phyloP scores from a whole-genome alignment of 176 grass and related monocot species.

The Carex parvula region DNA sequence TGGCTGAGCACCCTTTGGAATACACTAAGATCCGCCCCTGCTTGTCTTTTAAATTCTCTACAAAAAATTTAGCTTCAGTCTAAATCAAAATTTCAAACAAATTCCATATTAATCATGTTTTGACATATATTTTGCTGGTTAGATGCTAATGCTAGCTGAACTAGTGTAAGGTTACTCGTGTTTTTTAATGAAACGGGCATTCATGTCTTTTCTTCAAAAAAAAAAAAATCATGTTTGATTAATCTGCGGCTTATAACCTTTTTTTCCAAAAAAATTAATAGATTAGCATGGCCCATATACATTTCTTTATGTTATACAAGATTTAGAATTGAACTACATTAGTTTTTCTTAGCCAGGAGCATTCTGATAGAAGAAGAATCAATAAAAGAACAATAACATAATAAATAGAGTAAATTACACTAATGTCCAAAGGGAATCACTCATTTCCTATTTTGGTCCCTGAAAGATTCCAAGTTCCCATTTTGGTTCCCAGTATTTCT shows the following conservation, averaged over 20 bases:
- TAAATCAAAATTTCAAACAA: slow-evolving; percentile 7
- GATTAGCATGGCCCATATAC: not conserved
- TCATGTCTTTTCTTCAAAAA: no score
- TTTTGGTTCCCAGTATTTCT: not conserved
- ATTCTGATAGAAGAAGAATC: not conserved
- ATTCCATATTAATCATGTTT: not conserved
- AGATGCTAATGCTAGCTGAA: no score
- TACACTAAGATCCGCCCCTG: no score
- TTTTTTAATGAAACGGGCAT: no score
- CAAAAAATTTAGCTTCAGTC: not conserved
- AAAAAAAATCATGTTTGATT: not conserved
- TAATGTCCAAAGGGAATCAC: not conserved
- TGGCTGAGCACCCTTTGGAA: no score
- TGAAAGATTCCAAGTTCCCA: not conserved
- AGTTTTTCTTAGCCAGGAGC: not conserved
- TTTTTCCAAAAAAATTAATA: not conserved
- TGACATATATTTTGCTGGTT: no score
- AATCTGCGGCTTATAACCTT: not conserved
- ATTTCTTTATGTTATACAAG: slow-evolving; percentile 8
- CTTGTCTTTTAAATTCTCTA: not conserved
- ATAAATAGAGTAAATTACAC: not conserved
- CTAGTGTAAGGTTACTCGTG: no score
- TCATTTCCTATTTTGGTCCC: slow-evolving; percentile 24
- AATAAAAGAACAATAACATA: not conserved
- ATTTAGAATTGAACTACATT: not conserved